Percentiles rank a stretch among this genome's conserved stretches.
phyloP scores from a whole-genome alignment of 345 rosid genomes.

The Gossypium sturtianum region DNA sequence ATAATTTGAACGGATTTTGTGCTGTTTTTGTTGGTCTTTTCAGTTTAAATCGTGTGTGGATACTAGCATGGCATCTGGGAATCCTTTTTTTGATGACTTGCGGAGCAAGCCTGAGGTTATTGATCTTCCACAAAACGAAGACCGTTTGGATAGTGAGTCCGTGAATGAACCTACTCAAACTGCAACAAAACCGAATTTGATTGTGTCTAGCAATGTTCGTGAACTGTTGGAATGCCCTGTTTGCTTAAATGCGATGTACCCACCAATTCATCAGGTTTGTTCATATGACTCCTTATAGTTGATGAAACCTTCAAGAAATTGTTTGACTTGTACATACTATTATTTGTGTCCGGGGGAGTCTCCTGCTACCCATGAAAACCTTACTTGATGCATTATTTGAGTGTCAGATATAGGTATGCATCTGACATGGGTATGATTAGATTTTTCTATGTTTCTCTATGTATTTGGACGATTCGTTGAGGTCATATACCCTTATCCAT shows the following conservation, averaged over 20 bases:
- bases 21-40: background rate
- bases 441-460: no score
- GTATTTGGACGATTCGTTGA: no score
- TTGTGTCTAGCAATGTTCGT: slow-evolving; percentile 69
- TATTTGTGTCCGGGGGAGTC: background rate
- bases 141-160: slow-evolving; percentile 41
- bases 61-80: slow-evolving; percentile 50
- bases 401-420: background rate
- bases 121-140: slow-evolving; percentile 59
- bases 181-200: slow-evolving; percentile 45
- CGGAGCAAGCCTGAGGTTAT: slow-evolving; percentile 60
- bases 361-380: background rate
- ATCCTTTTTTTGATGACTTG: slow-evolving; percentile 49
- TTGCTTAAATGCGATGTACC: slow-evolving; percentile 84
- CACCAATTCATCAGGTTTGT: slow-evolving; percentile 82
- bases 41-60: slow-evolving; percentile 6
- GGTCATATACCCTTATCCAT: no score
- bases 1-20: background rate
- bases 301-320: background rate
- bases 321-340: background rate
- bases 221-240: slow-evolving; percentile 84
- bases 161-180: slow-evolving; percentile 50
- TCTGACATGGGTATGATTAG: background rate
- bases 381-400: background rate
- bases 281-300: background rate